Evolutionary conservation across 805 yeast species (phyloP).

Genomic region (Citeromyces nyonsensis): DNA sequence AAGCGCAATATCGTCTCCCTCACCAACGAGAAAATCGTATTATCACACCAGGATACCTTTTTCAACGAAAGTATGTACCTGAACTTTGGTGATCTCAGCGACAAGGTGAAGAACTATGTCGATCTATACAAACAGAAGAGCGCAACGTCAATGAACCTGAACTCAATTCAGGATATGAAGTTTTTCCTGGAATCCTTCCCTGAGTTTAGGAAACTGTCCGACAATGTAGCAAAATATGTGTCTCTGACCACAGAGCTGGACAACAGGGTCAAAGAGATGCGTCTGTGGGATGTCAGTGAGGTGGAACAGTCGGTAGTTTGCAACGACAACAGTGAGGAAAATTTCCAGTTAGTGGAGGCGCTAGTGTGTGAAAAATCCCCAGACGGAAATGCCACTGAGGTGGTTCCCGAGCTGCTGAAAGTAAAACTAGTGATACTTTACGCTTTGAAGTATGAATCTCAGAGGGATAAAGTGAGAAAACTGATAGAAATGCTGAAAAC

Average conservation of each 20-base stretch:
- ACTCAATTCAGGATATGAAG: conserved; percentile 80
- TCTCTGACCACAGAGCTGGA: conserved; percentile 80
- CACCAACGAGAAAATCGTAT: conserved; percentile 36
- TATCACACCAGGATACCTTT: conserved; percentile 62
- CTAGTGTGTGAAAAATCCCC: conserved; percentile 17
- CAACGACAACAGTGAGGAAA: conserved; percentile 35
- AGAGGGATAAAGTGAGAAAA: conserved; percentile 23
- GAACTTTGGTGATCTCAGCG: conserved; percentile 92
- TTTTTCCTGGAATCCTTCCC: conserved; percentile 86
- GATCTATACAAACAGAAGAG: conserved; percentile 70
- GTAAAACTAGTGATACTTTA: conserved; percentile 62
- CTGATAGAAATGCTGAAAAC: conserved; percentile 22
- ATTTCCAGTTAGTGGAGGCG: conserved; percentile 38
- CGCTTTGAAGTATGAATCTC: conserved; percentile 51
- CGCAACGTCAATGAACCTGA: conserved; percentile 36
- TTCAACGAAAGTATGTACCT: conserved; percentile 69
- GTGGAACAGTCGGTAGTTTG: conserved; percentile 77
- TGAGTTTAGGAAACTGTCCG: conserved; percentile 76
- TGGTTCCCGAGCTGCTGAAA: conserved; percentile 30
- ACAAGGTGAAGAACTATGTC: conserved; percentile 72
- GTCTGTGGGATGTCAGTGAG: conserved; percentile 79
- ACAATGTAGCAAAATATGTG: conserved; percentile 87
- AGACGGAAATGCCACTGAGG: conserved; percentile 9
- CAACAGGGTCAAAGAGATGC: conserved; percentile 41
- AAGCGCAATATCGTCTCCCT: conserved; percentile 67